Conservation (phyloP, 305 asterid species). For the Caryopteris hybrid region DNA sequence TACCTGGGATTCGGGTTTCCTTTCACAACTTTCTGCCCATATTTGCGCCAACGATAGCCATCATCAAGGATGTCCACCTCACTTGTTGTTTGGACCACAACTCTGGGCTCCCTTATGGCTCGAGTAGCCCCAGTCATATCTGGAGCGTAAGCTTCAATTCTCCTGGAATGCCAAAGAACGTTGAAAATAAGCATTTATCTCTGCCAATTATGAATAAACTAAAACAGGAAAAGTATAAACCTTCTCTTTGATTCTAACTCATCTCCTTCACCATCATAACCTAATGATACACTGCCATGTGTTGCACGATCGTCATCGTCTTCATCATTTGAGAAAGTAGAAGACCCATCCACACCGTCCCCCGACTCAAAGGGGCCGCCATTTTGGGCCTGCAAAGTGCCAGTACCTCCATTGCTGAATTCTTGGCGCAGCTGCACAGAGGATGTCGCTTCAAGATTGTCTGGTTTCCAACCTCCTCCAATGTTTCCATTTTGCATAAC, state of each 20-base stretch:
- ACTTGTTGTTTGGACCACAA: constrained; percentile 90
- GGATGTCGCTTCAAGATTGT: constrained; percentile 48
- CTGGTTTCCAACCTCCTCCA: constrained; percentile 41
- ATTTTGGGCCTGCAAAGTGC: constrained; percentile 38
- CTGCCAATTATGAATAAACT: constrained; percentile 11
- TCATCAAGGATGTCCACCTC: constrained; percentile 93
- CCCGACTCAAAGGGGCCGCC: constrained; percentile 42
- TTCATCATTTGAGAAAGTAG: constrained; percentile 71
- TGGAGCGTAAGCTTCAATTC: constrained; percentile 45
- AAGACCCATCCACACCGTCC: constrained; percentile 56
- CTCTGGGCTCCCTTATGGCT: constrained; percentile 84
- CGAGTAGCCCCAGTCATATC: constrained; percentile 47
- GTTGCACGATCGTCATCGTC: constrained; percentile 70
- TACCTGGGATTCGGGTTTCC: constrained; percentile 98
- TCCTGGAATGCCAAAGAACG: constrained; percentile 47
- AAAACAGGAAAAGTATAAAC: constrained; percentile 26
- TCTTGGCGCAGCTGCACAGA: constrained; percentile 37
- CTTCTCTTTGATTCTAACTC: constrained; percentile 89
- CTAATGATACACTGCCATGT: constrained; percentile 69
- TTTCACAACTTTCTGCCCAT: constrained; percentile 92
- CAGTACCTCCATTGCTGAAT: constrained; percentile 36
- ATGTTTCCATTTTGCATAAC: constrained; percentile 37
- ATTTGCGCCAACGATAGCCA: constrained; percentile 96
- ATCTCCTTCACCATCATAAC: constrained; percentile 76
- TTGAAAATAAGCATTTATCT: not conserved